Conservation (phyloP, 768 basidiomycete genomes). For the Mycena rebaudengoi region DNA sequence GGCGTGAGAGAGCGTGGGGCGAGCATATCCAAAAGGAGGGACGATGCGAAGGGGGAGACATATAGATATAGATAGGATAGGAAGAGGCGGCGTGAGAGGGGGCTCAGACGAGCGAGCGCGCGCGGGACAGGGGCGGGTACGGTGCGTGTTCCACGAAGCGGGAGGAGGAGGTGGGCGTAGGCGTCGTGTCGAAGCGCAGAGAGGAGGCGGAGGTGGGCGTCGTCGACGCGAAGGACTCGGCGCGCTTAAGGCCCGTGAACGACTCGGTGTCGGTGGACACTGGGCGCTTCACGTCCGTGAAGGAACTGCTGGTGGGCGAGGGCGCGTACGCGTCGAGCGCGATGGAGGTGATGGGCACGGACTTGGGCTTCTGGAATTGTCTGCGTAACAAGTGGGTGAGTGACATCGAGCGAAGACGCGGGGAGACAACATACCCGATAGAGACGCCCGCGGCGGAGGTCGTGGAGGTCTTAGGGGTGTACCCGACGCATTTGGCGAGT, state of each 20-base stretch:
- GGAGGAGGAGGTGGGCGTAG: background rate
- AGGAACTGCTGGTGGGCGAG: no score
- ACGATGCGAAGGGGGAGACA: no score
- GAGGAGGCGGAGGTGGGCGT: constrained; percentile 33
- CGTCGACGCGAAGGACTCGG: constrained; percentile 8
- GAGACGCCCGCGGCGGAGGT: constrained; percentile 4
- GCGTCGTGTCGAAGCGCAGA: constrained; percentile 36
- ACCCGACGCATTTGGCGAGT: background rate
- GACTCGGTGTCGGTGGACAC: background rate
- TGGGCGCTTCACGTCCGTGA: no score
- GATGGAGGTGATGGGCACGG: background rate
- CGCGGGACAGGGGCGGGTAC: no score
- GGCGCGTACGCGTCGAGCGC: constrained; percentile 1
- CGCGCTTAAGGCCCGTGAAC: constrained; percentile 8
- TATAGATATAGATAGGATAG: no score
- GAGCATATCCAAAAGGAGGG: no score
- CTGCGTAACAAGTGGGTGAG: background rate
- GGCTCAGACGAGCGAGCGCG: no score
- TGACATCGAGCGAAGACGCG: constrained; percentile 41
- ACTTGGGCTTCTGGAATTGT: constrained; percentile 14
- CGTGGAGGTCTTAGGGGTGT: background rate
- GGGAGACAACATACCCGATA: no score
- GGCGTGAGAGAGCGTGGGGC: no score
- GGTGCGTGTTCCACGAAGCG: background rate
- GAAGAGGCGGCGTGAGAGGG: no score